Conservation (phyloP, 2,329 filamentous ascomycete species). For the Alternaria brassicicola region DNA sequence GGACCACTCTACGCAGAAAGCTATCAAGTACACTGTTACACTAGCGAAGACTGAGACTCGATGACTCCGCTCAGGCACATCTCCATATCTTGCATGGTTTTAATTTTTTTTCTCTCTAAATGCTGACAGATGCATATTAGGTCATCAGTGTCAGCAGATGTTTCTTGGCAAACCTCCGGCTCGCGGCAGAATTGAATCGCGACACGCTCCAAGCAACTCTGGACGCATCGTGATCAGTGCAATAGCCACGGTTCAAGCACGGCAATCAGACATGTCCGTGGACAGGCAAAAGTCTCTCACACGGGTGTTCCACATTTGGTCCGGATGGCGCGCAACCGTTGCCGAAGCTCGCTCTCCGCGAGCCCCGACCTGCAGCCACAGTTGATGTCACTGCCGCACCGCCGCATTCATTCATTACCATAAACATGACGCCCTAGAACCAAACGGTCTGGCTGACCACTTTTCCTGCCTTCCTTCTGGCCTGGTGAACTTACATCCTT, state of each 20-base stretch:
- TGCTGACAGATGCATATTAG: background rate
- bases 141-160: slow-evolving; percentile 2
- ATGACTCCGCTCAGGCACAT: background rate
- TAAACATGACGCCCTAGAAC: slow-evolving; percentile 34
- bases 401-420: slow-evolving; percentile 27
- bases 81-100: background rate
- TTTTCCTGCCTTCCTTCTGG: slow-evolving; percentile 6
- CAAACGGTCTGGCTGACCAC: slow-evolving; percentile 18
- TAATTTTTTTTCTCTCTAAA: background rate
- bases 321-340: slow-evolving; percentile 19
- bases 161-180: slow-evolving; percentile 22
- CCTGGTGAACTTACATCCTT: background rate
- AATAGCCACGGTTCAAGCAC: background rate
- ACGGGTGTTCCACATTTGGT: slow-evolving; percentile 24
- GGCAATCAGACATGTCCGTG: slow-evolving; percentile 8
- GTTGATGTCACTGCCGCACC: slow-evolving; percentile 37
- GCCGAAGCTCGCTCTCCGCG: slow-evolving; percentile 20
- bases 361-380: slow-evolving; percentile 25
- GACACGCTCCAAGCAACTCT: slow-evolving; percentile 2
- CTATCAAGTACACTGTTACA: too few species aligned
- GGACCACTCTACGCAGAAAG: too few species aligned
- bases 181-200: slow-evolving; percentile 21
- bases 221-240: slow-evolving; percentile 18
- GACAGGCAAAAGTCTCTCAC: slow-evolving; percentile 1
- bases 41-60: background rate